Evolutionary conservation across 75 land plant species (phyloP), one percentile per base, ranked within the genome.

Genomic region (Adiantum capillusveneris): DNA sequence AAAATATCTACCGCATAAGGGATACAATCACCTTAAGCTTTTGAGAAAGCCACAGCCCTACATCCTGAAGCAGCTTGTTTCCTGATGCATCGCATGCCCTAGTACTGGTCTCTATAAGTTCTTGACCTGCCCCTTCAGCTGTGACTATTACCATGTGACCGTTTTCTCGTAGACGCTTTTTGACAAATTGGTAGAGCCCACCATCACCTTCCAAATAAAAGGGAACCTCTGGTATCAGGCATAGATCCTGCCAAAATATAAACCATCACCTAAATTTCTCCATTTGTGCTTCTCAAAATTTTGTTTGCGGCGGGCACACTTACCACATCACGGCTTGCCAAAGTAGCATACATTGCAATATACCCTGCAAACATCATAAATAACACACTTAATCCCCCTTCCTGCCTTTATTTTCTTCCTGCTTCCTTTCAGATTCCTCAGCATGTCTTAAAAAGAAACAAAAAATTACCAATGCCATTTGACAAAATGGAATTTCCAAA

Each of bases 101-200:
- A 6, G 36, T 12, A 13, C 50, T 11, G n/a, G 11, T 18, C 34
- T 19, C 53, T 39, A 84, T 68, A 0, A 82, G 74, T 19, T 81
- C 88, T 58, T 88, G 83, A 1, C 89, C 94, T 13, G 89, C 94
- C 29, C 93, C 93, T 75, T 88, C 93, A 48, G 93, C 93, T 14
- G 84, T 73, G 50, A 86, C 88, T 51, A 88, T 67, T 53, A 88
- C 89, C 78, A 82, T 79, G 31, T 82, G 85, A 2, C 84, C 86
- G 49, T 81, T 69, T 48, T 88, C 85, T 63, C 77, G 65, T 11
- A 88, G 71, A n/a, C 78, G 67, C 53, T 67, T 74, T 53, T 84
- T 81, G 13, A 88, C 82, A 62, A 58, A 86, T 55, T 82, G 74
- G 58, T 71, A 78, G 29, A 88, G 78, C 22, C 94, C 94, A 62